A percentile compares a stretch with the other conserved stretches of the same genome.
phyloP scores from a whole-genome alignment of 805 yeast genomes.

The Saccharomyces kudriavzevii region DNA sequence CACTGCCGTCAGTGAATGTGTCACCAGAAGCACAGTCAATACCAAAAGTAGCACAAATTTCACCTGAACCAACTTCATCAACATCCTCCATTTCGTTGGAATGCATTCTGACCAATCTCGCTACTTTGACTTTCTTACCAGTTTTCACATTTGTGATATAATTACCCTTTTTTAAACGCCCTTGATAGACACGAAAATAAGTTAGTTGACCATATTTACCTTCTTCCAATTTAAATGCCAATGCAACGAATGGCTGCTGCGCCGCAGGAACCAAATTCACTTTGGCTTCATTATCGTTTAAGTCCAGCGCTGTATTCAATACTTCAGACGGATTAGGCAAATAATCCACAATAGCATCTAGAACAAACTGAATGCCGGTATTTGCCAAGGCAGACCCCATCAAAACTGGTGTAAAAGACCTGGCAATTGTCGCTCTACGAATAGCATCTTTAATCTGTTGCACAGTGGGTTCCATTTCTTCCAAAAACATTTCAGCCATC shows the following conservation, averaged over 20 bases:
- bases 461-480: constrained; percentile 78
- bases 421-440: constrained; percentile 88
- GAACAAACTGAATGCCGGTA: constrained; percentile 88
- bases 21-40: constrained; percentile 98
- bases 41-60: constrained; percentile 98
- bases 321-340: constrained; percentile 94
- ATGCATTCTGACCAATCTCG: constrained; percentile 96
- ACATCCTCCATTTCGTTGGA: constrained; percentile 98
- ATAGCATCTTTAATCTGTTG: constrained; percentile 84
- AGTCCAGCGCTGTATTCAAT: constrained; percentile 80
- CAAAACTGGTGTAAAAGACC: constrained; percentile 96
- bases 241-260: constrained; percentile 78
- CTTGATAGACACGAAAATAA: constrained; percentile 94
- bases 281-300: constrained; percentile 53
- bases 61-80: constrained; percentile 92
- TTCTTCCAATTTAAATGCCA: constrained; percentile 98
- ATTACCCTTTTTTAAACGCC: constrained; percentile 82
- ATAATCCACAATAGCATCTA: constrained; percentile 92
- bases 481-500: constrained; percentile 86
- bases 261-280: constrained; percentile 68
- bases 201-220: constrained; percentile 97
- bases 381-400: constrained; percentile 99
- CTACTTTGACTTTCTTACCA: constrained; percentile 86
- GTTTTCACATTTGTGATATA: constrained; percentile 83
- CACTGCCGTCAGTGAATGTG: constrained; percentile 81